Percentiles rank a stretch among this genome's conserved stretches.
Evolutionary conservation across 257 asterid genomes (phyloP).

Genomic region (Penstemon davidsonii): DNA sequence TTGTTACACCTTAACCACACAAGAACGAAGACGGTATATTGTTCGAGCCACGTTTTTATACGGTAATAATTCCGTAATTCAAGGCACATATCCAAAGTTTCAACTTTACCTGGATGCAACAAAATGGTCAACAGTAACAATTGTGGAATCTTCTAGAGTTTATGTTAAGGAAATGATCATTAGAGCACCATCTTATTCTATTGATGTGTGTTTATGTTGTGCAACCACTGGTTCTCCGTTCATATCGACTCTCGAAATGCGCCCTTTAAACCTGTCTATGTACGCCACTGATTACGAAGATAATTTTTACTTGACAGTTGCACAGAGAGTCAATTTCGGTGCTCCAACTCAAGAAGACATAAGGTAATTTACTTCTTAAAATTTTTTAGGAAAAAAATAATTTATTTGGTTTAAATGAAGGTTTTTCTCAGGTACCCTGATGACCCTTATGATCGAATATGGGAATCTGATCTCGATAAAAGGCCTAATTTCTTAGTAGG

Average conservation of each 20-base stretch:
- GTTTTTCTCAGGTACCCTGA: constrained; percentile 72
- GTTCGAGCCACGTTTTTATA: constrained; percentile 82
- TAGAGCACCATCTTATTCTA: constrained; percentile 68
- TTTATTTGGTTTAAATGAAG: constrained; percentile 8
- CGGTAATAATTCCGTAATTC: constrained; percentile 46
- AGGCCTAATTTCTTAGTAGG: constrained; percentile 91
- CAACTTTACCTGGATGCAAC: constrained; percentile 89
- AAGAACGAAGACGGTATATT: constrained; percentile 75
- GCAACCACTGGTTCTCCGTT: constrained; percentile 89
- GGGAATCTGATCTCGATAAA: constrained; percentile 83
- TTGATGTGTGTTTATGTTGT: constrained; percentile 87
- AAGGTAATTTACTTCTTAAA: constrained; percentile 45
- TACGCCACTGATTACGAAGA: constrained; percentile 95
- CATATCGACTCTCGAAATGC: constrained; percentile 83
- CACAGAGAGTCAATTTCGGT: constrained; percentile 86
- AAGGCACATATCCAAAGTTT: constrained; percentile 76
- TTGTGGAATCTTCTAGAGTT: constrained; percentile 66
- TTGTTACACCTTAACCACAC: constrained; percentile 67
- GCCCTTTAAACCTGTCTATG: constrained; percentile 90
- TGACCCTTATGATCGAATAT: constrained; percentile 92
- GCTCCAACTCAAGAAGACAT: constrained; percentile 55
- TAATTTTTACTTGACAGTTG: constrained; percentile 61
- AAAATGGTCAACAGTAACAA: constrained; percentile 78
- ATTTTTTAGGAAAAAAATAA: background rate
- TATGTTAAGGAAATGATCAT: constrained; percentile 83